Evolutionary conservation across 805 yeast species (phyloP).

Genomic region (Komagataella mondaviorum): DNA sequence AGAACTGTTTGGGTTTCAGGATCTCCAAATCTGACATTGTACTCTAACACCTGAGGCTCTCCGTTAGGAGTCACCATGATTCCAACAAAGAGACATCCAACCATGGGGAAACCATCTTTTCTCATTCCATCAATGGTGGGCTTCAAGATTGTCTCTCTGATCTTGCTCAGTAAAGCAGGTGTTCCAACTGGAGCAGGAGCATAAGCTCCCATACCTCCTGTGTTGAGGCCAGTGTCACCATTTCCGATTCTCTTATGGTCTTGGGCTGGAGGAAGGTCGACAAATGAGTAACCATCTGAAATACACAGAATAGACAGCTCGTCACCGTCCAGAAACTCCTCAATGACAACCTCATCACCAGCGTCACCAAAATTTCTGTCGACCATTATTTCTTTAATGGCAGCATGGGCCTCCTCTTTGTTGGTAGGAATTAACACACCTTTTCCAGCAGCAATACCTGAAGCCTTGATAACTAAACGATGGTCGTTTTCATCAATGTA

Average conservation of each 20-base stretch:
- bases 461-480: slow-evolving; percentile 87
- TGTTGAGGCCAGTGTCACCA: slow-evolving; percentile 87
- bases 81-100: slow-evolving; percentile 92
- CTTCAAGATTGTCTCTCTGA: slow-evolving; percentile 63
- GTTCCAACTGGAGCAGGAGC: slow-evolving; percentile 97
- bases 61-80: slow-evolving; percentile 80
- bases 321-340: slow-evolving; percentile 93
- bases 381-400: slow-evolving; percentile 81
- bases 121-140: slow-evolving; percentile 97
- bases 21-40: slow-evolving; percentile 97
- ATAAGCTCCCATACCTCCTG: slow-evolving; percentile 99
- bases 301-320: slow-evolving; percentile 88
- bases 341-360: slow-evolving; percentile 90
- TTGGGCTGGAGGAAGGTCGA: slow-evolving; percentile 93
- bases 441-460: slow-evolving; percentile 97
- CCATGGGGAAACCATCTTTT: slow-evolving; percentile 87
- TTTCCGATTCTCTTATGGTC: slow-evolving; percentile 95
- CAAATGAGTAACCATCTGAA: slow-evolving; percentile 85
- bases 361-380: slow-evolving; percentile 83
- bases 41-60: slow-evolving; percentile 83
- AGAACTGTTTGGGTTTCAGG: slow-evolving; percentile 97
- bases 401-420: slow-evolving; percentile 74
- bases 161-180: slow-evolving; percentile 50
- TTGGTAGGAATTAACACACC: slow-evolving; percentile 89
- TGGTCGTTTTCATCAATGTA: slow-evolving; percentile 55